phyloP scores from a whole-genome alignment of 345 rosid species.

The Gossypium raimondii region DNA sequence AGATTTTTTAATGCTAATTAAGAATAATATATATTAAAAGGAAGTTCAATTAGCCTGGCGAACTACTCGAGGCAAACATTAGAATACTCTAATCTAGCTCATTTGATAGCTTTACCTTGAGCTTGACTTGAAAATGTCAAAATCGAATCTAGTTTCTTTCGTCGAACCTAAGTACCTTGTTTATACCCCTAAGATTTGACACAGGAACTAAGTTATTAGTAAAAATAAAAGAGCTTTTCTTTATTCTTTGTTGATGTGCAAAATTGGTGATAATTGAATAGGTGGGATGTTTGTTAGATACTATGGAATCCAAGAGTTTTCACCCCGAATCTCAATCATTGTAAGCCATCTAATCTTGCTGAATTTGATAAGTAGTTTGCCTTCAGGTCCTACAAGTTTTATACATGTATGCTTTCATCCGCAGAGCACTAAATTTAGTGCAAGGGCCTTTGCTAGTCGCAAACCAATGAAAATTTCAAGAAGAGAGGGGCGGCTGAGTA shows the following conservation, averaged over 20 bases:
- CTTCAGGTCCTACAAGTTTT: neutral
- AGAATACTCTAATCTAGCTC: neutral
- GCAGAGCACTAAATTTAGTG: slow-evolving; percentile 30
- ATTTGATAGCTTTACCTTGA: neutral
- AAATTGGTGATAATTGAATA: slow-evolving; percentile 7
- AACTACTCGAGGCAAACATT: neutral
- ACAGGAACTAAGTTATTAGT: neutral
- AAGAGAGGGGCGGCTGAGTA: slow-evolving; percentile 24
- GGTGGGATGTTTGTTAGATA: slow-evolving; percentile 22
- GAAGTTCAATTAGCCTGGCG: neutral
- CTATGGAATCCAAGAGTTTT: slow-evolving; percentile 3
- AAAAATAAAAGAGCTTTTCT: neutral
- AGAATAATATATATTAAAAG: neutral
- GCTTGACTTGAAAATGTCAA: neutral
- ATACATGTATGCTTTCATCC: neutral
- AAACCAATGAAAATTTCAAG: slow-evolving; percentile 46
- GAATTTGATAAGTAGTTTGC: neutral
- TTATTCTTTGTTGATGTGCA: neutral
- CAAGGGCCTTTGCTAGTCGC: slow-evolving; percentile 33
- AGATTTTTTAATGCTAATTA: neutral
- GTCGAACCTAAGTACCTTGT: neutral
- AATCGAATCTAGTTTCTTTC: neutral
- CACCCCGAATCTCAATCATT: slow-evolving; percentile 13
- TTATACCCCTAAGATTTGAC: neutral
- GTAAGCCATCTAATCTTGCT: slow-evolving; percentile 27